A percentile compares a stretch with the other conserved stretches of the same genome.
Evolutionary conservation across 345 rosid genomes (phyloP).

Genomic region (Aquilaria sinensis): DNA sequence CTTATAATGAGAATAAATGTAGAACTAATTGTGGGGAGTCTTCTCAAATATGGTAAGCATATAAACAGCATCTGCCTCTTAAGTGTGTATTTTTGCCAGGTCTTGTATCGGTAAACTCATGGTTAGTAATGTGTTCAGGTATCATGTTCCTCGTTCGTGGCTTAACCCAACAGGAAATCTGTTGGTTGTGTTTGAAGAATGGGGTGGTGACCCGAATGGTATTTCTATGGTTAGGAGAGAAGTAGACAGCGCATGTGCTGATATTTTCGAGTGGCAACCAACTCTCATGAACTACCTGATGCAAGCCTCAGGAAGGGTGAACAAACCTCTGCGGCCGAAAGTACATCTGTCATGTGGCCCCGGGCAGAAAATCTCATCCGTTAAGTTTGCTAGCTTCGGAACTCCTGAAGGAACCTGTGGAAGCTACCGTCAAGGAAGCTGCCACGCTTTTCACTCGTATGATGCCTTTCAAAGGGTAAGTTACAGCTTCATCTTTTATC

Average conservation of each 20-base stretch:
- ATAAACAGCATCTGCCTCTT: not conserved
- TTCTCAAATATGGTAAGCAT: conserved; percentile 82
- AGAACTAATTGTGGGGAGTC: conserved; percentile 82
- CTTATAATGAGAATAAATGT: conserved; percentile 74
- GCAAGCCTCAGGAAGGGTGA: conserved; percentile 81
- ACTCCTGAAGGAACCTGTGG: conserved; percentile 92
- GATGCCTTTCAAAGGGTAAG: conserved; percentile 91
- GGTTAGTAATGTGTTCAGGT: conserved; percentile 37
- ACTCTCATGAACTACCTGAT: conserved; percentile 72
- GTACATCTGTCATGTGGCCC: conserved; percentile 74
- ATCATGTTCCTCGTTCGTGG: conserved; percentile 93
- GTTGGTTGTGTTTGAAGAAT: conserved; percentile 94
- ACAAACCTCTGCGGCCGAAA: conserved; percentile 81
- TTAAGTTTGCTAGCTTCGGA: conserved; percentile 96
- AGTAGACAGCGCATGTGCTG: conserved; percentile 81
- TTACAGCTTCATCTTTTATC: conserved; percentile 3
- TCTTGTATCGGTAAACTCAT: conserved; percentile 6
- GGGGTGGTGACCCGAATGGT: conserved; percentile 95
- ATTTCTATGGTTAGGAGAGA: conserved; percentile 79
- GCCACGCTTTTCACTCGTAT: conserved; percentile 89
- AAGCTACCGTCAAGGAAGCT: conserved; percentile 72
- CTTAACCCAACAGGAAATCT: conserved; percentile 81
- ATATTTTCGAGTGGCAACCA: conserved; percentile 94
- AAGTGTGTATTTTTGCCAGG: conserved; percentile 1
- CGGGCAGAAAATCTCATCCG: conserved; percentile 71